Percentiles rank a stretch among this genome's conserved stretches.
These are phyloP conservation scores for Auricularia cornea DNA, from an alignment of 768 basidiomycete genomes.

Conservation along the genomic window DNA sequence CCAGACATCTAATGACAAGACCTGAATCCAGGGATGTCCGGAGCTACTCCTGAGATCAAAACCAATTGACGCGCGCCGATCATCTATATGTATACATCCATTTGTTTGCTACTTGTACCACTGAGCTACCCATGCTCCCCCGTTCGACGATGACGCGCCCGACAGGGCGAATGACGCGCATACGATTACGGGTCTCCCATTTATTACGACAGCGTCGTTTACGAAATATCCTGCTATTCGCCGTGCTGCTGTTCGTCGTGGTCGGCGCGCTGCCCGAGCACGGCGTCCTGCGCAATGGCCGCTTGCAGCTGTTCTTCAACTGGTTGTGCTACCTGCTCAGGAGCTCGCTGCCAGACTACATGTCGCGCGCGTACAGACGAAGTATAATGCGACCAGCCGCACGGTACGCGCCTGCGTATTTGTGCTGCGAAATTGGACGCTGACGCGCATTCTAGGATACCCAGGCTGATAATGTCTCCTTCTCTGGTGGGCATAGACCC, in stretches of 20 bases:
- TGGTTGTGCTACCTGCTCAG: neutral
- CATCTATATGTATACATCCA: no score
- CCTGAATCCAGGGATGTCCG: no score
- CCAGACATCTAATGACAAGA: no score
- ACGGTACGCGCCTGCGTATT: neutral
- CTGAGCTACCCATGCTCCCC: neutral
- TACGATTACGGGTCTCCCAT: neutral
- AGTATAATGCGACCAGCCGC: neutral
- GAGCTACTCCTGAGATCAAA: no score
- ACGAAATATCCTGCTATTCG: neutral
- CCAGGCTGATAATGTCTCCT: neutral
- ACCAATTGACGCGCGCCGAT: no score
- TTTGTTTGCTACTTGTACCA: no score
- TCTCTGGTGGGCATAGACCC: neutral
- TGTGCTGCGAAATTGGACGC: no score
- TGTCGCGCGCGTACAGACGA: neutral
- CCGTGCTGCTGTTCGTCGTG: neutral
- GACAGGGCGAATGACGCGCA: neutral
- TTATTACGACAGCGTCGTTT: neutral
- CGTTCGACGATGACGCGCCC: neutral
- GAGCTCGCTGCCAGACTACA: neutral
- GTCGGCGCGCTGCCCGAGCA: neutral
- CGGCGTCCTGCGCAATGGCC: neutral
- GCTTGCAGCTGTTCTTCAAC: neutral
- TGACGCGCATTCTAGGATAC: neutral